Evolutionary conservation across 2,329 filamentous ascomycete genomes (phyloP), one percentile per base, ranked within the genome.

Genomic region (Talaromyces albobiverticillius): DNA sequence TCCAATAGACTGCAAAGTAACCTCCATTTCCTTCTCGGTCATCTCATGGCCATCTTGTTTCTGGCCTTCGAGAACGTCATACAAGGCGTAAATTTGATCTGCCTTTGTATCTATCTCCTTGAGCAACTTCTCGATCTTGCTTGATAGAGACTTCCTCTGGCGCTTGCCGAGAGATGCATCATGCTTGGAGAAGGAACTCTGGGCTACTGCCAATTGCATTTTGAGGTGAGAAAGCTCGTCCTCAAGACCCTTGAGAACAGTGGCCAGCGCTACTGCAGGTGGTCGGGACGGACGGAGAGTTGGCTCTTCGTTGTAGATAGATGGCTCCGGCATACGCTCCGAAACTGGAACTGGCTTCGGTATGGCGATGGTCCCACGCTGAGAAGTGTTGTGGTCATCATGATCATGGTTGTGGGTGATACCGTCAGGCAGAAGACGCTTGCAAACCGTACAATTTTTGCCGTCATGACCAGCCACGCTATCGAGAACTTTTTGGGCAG

Each of bases 11-110:
- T 74, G 65, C 13, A 89, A 77, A 0, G 86, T 89, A 62, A 85
- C 76, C 62, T 88, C 85, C 41, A 86, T 75, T 62, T 85, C 80
- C 18, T 83, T 80, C 60, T 82, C 79, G 1, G 76, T 81, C 79
- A 88, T 85, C 59, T 80, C 77, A 63, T 83, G 81, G 0, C 84
- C 84, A 2, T 79, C 79, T 31, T 78, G 77, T 73, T 88, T 89
- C 67, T 92, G 88, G 5, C 87, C 89, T 70, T 93, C 89, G 0
- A 94, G 77, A 1, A 94, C 89, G 67, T 95, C 90, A 62, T 92
- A 89, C 13, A 95, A 77, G 40, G 83, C 82, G 71, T 95, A 95
- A 40, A 95, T 85, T 69, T 92, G 88, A 57, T 89, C 86, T 23
- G 85, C 84, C 71, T 92, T 90, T 64, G 81, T 79, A 63, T 91